Base-by-base conservation (phyloP, 2,329 filamentous ascomycete species). In the Lachnellula cervina region DNA sequence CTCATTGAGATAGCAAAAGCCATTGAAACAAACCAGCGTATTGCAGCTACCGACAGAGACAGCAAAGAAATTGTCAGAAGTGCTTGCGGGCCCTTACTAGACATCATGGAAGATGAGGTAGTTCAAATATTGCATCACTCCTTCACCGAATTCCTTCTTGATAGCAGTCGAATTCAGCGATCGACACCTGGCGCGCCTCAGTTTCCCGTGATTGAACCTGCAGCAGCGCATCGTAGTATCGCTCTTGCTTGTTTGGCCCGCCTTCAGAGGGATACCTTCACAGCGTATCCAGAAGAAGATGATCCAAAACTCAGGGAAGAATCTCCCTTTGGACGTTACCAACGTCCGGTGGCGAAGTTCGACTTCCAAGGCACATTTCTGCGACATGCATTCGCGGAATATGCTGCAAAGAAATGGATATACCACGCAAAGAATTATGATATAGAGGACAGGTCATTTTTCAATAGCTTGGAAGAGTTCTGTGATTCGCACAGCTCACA, bases 71-170 rank as follows among this genome's bases (percentile, higher is more conserved):
- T 60, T 52, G 49, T 63, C 3, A 62, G 69, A 34, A 61, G 60
- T 5, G 67, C 70, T 7, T 76, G 72, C 55, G 73, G 74, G 0
- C 69, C 72, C 5, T 58, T 77, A 25, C 58, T 78, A 0, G 74
- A 77, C 55, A 66, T 76, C 19, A 60, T 74, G 2, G 72, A 74
- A 25, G 74, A 78, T 50, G 76, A 76, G 53, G 75, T 72, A 0
- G 54, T 77, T 17, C 69, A 70, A 17, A 70, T 77, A 7, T 72
- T 78, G 9, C 76, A 78, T 58, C 76, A 77, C 52, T 77, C 76
- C 1, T 72, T 78, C 44, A 77, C 75, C 4, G 75, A 78, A 56
- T 78, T 73, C 51, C 59, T 77, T 21, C 68, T 69, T 2, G 70
- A 70, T 8, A 47, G n/a, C 4, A 45, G 55, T n/a, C 44, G 62